Percentiles rank a stretch among this genome's conserved stretches.
phyloP scores from a whole-genome alignment of 2,329 filamentous ascomycete genomes.

The Cordyceps fumosorosea region DNA sequence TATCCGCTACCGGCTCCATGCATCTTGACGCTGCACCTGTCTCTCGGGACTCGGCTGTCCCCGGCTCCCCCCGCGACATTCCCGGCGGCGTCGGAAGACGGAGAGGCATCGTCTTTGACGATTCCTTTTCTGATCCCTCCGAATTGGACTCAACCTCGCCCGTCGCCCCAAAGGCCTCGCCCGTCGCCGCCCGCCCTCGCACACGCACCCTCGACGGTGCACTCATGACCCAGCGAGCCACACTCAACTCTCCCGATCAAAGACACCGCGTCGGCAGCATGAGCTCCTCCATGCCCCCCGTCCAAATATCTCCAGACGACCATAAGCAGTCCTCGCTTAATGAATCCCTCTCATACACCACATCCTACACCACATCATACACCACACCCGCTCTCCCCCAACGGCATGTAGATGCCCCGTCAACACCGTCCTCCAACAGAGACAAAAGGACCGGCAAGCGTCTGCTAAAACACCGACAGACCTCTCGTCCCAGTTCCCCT shows the following conservation, averaged over 20 bases:
- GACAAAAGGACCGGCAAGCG: constrained; percentile 45
- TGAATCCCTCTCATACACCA: constrained; percentile 25
- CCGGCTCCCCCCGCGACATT: constrained; percentile 27
- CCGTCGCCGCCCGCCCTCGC: constrained; percentile 40
- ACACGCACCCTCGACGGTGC: constrained; percentile 54
- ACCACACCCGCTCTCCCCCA: constrained; percentile 29
- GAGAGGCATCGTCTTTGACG: constrained; percentile 56
- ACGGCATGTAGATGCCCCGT: constrained; percentile 28
- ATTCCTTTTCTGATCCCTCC: constrained; percentile 44
- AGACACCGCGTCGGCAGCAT: constrained; percentile 65
- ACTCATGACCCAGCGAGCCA: constrained; percentile 39
- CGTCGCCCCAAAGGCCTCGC: constrained; percentile 20
- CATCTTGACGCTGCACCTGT: not conserved
- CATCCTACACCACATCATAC: constrained; percentile 22
- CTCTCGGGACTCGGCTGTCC: constrained; percentile 19
- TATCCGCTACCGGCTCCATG: constrained; percentile 1
- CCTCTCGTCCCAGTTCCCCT: constrained; percentile 53
- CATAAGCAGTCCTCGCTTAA: constrained; percentile 30
- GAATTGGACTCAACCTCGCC: constrained; percentile 39
- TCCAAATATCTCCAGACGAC: constrained; percentile 47
- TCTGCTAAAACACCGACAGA: constrained; percentile 45
- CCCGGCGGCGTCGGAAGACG: constrained; percentile 37
- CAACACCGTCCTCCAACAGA: constrained; percentile 20
- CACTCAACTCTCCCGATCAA: constrained; percentile 36
- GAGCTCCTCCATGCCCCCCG: constrained; percentile 48